phyloP scores from a whole-genome alignment of 2,329 filamentous ascomycete genomes.

The Phaeosphaeriaceae sp. region DNA sequence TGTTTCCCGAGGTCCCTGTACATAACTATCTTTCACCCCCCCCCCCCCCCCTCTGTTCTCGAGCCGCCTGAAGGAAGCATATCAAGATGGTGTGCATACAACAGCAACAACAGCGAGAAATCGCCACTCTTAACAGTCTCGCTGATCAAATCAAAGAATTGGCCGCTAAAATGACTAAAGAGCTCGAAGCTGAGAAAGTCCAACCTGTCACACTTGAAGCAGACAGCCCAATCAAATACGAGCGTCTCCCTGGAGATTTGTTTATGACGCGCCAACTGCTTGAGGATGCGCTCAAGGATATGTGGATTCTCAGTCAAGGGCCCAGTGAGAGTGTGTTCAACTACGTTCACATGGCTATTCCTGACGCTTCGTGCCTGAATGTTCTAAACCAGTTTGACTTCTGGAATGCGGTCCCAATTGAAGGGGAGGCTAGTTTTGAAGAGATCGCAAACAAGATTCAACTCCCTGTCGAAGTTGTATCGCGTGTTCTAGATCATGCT shows the following conservation, averaged over 20 bases:
- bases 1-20: background rate
- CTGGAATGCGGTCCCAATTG: constrained; percentile 58
- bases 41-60: background rate
- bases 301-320: constrained; percentile 56
- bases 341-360: constrained; percentile 46
- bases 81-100: constrained; percentile 25
- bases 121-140: constrained; percentile 51
- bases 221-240: constrained; percentile 53
- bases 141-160: constrained; percentile 55
- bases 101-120: constrained; percentile 13
- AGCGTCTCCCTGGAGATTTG: constrained; percentile 50
- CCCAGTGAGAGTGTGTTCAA: constrained; percentile 59
- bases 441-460: constrained; percentile 35
- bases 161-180: constrained; percentile 51
- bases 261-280: constrained; percentile 55
- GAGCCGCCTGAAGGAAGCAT: background rate
- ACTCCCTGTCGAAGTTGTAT: constrained; percentile 35
- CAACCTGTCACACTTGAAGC: constrained; percentile 52
- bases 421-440: constrained; percentile 52
- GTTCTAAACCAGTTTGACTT: constrained; percentile 61
- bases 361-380: constrained; percentile 55
- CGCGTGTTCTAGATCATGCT: constrained; percentile 43
- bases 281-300: constrained; percentile 55
- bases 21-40: background rate
- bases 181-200: constrained; percentile 53